phyloP scores from a whole-genome alignment of 73 alveolate species.

The Paramecium sexaurelia region DNA sequence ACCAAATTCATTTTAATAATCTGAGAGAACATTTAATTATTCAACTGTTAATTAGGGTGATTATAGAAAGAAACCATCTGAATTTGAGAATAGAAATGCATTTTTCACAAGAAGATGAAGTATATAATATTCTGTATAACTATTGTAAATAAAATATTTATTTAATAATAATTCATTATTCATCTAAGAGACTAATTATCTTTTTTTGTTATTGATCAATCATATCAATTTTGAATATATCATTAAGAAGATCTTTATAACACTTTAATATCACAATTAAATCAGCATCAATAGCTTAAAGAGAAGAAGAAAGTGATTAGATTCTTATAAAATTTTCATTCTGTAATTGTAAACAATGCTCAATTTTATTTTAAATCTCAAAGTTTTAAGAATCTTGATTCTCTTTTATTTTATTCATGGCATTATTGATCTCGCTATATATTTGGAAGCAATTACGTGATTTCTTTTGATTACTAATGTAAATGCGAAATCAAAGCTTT shows the following conservation, averaged over 20 bases:
- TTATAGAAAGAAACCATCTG: slow-evolving; percentile 39
- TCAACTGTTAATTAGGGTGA: not conserved
- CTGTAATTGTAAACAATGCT: not conserved
- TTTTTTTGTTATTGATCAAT: not conserved
- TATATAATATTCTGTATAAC: not conserved
- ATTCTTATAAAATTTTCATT: not conserved
- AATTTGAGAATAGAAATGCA: slow-evolving; percentile 8
- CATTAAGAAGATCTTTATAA: slow-evolving; percentile 28
- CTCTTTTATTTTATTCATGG: not conserved
- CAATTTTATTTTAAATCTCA: not conserved
- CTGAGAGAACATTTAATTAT: slow-evolving; percentile 13
- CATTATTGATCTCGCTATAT: slow-evolving; percentile 17
- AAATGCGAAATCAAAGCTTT: slow-evolving; percentile 20
- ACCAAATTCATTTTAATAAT: not conserved
- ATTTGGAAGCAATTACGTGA: slow-evolving; percentile 4
- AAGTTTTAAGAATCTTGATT: not conserved
- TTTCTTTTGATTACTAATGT: not conserved
- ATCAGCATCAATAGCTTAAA: not conserved
- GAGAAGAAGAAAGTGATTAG: not conserved
- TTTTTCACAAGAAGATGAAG: slow-evolving; percentile 23
- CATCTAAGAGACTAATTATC: slow-evolving; percentile 18
- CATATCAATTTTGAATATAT: not conserved
- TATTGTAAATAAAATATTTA: not conserved
- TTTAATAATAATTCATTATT: not conserved
- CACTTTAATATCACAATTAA: slow-evolving; percentile 17